Conservation (phyloP, 106 monocot species). For the Gastrodia elata region DNA sequence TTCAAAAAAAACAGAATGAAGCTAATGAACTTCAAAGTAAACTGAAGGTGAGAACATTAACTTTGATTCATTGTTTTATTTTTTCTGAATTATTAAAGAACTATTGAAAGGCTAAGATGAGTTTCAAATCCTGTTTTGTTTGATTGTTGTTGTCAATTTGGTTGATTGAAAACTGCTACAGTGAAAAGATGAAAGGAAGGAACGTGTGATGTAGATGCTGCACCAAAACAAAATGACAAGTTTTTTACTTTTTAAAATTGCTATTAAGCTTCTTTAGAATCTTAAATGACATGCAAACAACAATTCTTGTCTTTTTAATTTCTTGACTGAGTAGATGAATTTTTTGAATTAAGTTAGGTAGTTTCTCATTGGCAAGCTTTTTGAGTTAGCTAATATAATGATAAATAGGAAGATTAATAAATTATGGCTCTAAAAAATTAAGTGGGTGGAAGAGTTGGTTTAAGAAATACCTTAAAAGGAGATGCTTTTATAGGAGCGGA, state of each 20-base stretch:
- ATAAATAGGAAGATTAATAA: too few species aligned
- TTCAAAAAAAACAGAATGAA: constrained; percentile 57
- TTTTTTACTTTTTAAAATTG: not conserved
- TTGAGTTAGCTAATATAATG: too few species aligned
- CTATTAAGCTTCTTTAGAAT: not conserved
- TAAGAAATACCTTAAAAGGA: too few species aligned
- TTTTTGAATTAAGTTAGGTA: too few species aligned
- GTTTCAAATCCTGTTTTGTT: not conserved
- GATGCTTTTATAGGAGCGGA: too few species aligned
- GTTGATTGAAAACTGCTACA: not conserved
- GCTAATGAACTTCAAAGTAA: constrained; percentile 41
- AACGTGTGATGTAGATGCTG: not conserved
- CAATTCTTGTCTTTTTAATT: not conserved
- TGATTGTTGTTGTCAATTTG: not conserved
- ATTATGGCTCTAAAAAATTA: too few species aligned
- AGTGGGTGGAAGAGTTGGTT: too few species aligned
- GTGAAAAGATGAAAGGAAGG: not conserved
- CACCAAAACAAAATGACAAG: not conserved
- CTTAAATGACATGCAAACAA: not conserved
- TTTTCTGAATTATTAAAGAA: constrained; percentile 4
- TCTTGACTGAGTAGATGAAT: too few species aligned
- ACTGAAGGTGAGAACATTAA: constrained; percentile 34
- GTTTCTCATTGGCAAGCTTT: too few species aligned
- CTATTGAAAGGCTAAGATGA: not conserved
- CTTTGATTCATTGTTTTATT: not conserved